Evolutionary conservation across 768 basidiomycete species (phyloP).

Genomic region (Mycena rosella): DNA sequence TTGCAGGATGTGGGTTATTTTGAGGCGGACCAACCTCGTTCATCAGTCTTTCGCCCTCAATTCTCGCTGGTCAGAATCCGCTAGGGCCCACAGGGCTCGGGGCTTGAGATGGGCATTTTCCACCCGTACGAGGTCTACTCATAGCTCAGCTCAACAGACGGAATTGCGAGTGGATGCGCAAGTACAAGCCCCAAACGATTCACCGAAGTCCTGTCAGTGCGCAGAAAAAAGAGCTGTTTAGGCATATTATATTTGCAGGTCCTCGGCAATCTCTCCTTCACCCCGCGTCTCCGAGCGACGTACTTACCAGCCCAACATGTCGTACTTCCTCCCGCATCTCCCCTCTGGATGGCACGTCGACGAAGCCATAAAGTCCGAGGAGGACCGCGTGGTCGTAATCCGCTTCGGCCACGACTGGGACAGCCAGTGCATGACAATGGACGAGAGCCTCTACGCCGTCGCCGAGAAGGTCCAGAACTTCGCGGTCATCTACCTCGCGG

Average conservation of each 20-base stretch:
- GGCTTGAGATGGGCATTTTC: neutral
- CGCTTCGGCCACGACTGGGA: constrained; percentile 80
- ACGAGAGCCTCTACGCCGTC: constrained; percentile 92
- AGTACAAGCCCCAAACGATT: no score
- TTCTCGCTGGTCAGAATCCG: neutral
- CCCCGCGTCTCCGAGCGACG: no score
- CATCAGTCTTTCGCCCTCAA: neutral
- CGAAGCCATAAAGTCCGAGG: constrained; percentile 98
- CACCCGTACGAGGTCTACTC: neutral
- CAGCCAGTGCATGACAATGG: constrained; percentile 98
- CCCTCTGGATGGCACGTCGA: constrained; percentile 99
- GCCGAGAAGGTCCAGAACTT: constrained; percentile 99
- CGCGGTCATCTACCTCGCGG: constrained; percentile 94
- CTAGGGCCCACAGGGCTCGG: neutral
- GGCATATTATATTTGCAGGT: neutral
- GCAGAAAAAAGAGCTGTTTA: neutral
- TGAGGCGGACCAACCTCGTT: neutral
- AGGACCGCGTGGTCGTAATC: constrained; percentile 94
- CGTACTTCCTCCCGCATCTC: constrained; percentile 90
- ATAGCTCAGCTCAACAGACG: neutral
- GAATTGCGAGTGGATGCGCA: no score
- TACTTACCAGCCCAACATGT: no score
- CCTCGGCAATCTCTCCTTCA: neutral
- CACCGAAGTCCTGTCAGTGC: no score
- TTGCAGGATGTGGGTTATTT: neutral